Conservation (phyloP, 2,329 filamentous ascomycete species). For the Diaporthe sp. region DNA sequence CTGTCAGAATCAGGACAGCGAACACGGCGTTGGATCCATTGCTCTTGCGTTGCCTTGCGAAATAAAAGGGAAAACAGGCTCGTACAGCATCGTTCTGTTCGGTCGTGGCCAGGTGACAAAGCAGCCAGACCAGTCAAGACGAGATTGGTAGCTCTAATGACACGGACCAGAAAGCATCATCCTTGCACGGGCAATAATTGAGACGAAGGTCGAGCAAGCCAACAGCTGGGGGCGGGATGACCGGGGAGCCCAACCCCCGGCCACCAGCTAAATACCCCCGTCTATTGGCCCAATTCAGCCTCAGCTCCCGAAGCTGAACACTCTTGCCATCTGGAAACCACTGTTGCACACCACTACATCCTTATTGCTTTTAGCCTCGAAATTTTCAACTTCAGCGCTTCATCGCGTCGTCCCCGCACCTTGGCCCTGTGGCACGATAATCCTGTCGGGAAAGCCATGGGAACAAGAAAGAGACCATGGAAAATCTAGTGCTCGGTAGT, state of each 20-base stretch:
- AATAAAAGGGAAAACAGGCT: neutral
- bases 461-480: neutral
- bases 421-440: neutral
- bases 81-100: neutral
- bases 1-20: neutral
- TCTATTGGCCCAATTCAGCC: neutral
- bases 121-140: neutral
- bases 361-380: neutral
- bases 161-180: conserved; percentile 12
- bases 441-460: neutral
- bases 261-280: neutral
- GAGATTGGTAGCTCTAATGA: neutral
- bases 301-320: neutral
- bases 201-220: neutral
- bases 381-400: neutral
- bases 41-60: neutral
- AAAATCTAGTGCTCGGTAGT: neutral
- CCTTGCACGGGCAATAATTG: neutral
- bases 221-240: neutral
- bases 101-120: neutral
- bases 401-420: neutral
- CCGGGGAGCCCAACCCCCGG: neutral
- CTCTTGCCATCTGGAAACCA: neutral
- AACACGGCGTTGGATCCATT: neutral
- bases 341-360: neutral